These are phyloP conservation scores for Colletotrichum ledebouriae DNA, from an alignment of 2,329 filamentous ascomycete genomes.

Conservation along the genomic window DNA sequence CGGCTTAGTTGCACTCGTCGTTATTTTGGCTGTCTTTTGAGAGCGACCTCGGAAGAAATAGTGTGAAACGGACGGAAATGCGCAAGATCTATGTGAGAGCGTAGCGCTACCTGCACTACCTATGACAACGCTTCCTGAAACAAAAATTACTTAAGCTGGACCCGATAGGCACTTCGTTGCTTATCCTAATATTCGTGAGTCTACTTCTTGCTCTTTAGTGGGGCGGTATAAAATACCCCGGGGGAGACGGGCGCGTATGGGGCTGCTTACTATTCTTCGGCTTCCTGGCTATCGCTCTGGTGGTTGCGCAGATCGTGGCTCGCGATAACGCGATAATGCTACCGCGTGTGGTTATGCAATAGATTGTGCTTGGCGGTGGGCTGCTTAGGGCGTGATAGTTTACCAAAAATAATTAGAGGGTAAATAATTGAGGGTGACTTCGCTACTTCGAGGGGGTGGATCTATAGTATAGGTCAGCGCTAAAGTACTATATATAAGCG, in stretches of 20 bases:
- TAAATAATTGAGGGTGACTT: too few species aligned
- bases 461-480: too few species aligned
- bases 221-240: constrained; percentile 65
- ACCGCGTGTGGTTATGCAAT: constrained; percentile 60
- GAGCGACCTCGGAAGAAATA: too few species aligned
- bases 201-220: constrained; percentile 69
- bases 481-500: too few species aligned
- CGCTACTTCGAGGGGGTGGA: too few species aligned
- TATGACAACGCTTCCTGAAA: constrained; percentile 32
- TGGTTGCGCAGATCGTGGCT: constrained; percentile 52
- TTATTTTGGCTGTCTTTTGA: not conserved
- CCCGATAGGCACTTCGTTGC: constrained; percentile 61
- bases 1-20: constrained; percentile 5
- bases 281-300: constrained; percentile 41
- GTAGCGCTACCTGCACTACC: constrained; percentile 43
- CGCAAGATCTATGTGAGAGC: not conserved
- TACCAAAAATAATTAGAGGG: too few species aligned
- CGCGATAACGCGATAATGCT: constrained; percentile 61
- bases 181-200: constrained; percentile 65
- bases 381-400: too few species aligned
- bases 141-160: constrained; percentile 51
- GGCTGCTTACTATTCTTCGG: constrained; percentile 48
- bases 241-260: constrained; percentile 60
- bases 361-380: constrained; percentile 57
- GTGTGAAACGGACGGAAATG: constrained; percentile 49